Percentiles rank a stretch among this genome's conserved stretches.
These are phyloP conservation scores for Theobroma grandiflorum DNA, from an alignment of 441 rosid species.

Conservation along the genomic window DNA sequence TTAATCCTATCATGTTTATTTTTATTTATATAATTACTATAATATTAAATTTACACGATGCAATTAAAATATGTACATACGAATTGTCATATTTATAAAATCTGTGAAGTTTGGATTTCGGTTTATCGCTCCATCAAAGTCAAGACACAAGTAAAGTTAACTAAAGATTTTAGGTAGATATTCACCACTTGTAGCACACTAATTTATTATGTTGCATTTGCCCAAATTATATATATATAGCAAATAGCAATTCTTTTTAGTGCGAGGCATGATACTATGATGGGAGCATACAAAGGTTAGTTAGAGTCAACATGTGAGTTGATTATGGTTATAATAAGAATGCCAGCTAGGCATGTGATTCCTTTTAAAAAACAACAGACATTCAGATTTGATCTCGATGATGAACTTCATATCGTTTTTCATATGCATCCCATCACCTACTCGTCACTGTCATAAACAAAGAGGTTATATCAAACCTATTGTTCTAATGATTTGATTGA, in stretches of 20 bases:
- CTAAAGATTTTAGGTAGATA: background rate
- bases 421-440: background rate
- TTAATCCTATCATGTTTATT: too few species aligned
- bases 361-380: background rate
- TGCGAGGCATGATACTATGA: constrained; percentile 24
- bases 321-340: background rate
- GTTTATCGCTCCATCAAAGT: background rate
- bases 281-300: background rate
- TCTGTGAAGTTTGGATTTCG: too few species aligned
- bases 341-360: constrained; percentile 18
- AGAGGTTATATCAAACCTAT: too few species aligned
- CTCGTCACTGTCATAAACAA: background rate
- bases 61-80: too few species aligned
- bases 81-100: background rate
- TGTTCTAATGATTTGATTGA: too few species aligned
- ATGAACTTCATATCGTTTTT: background rate
- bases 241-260: background rate
- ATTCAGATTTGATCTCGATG: background rate
- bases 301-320: constrained; percentile 27
- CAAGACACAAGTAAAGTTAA: constrained; percentile 6
- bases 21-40: too few species aligned
- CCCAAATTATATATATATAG: background rate
- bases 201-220: constrained; percentile 6
- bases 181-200: background rate
- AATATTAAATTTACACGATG: too few species aligned